Conservation (phyloP, 2,329 filamentous ascomycete genomes). For the Sporothrix phasma region DNA sequence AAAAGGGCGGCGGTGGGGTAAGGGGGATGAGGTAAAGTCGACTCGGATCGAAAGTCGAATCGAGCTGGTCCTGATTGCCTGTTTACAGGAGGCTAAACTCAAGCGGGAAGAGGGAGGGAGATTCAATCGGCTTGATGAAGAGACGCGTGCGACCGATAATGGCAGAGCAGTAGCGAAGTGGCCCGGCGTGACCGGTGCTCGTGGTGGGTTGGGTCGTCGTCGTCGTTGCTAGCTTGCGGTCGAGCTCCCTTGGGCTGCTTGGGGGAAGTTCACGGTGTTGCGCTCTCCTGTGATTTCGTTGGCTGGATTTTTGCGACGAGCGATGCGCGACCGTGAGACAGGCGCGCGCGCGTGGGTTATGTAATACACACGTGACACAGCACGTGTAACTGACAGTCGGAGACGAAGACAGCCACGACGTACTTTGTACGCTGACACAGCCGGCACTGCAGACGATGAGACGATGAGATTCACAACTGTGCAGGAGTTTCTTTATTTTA, state of each 20-base stretch:
- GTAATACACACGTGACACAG: not conserved
- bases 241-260: conserved; percentile 7
- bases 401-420: too few species aligned
- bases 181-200: not conserved
- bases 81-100: not conserved
- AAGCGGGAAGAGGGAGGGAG: not conserved
- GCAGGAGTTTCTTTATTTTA: not conserved
- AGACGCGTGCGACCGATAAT: not conserved
- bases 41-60: not conserved
- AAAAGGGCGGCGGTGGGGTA: not conserved
- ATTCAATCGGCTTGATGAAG: not conserved
- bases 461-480: not conserved
- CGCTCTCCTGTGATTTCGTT: conserved; percentile 11
- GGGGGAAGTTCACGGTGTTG: not conserved
- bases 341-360: not conserved
- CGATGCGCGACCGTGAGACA: conserved; percentile 14
- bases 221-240: conserved; percentile 11
- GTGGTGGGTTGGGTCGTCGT: not conserved
- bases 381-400: not conserved
- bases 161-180: not conserved
- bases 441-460: too few species aligned
- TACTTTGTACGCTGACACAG: too few species aligned
- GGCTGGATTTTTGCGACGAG: conserved; percentile 18
- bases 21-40: not conserved
- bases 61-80: not conserved